These are phyloP conservation scores for Potentilla sterilis DNA, from an alignment of 306 rosid genomes.

Conservation along the genomic window DNA sequence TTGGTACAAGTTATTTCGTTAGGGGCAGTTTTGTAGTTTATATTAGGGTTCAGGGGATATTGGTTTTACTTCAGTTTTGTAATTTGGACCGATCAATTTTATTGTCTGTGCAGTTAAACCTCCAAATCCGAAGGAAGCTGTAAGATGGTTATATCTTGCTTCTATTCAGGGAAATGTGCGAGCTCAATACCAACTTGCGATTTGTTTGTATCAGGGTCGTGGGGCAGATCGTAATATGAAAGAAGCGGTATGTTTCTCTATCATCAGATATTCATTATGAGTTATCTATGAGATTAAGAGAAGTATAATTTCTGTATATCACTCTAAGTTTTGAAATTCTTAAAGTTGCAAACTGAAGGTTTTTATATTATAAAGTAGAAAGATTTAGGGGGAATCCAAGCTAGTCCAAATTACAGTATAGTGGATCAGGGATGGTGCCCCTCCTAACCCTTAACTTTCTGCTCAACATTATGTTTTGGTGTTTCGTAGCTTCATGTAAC, in stretches of 20 bases:
- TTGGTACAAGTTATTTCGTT: too few species aligned
- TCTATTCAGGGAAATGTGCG: constrained; percentile 60
- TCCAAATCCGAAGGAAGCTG: constrained; percentile 62
- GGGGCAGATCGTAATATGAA: constrained; percentile 43
- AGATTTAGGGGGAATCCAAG: background rate
- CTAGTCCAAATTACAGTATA: background rate
- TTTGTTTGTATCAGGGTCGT: constrained; percentile 69
- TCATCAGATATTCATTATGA: background rate
- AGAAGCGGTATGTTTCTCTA: constrained; percentile 60
- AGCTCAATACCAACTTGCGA: constrained; percentile 90
- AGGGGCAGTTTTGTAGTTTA: background rate
- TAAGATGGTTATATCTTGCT: constrained; percentile 63
- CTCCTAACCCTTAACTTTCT: background rate
- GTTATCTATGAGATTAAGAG: background rate
- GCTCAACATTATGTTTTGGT: background rate
- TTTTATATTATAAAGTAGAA: background rate
- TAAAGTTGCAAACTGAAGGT: background rate
- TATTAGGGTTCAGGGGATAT: background rate
- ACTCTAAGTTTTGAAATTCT: background rate
- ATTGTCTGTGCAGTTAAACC: constrained; percentile 63
- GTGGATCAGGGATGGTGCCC: background rate
- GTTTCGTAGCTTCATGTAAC: background rate
- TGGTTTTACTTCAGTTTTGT: background rate
- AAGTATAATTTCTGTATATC: background rate
- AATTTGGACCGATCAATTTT: constrained; percentile 3